These are phyloP conservation scores for Rusavskia elegans DNA, from an alignment of 495 filamentous ascomycete genomes.

Conservation along the genomic window DNA sequence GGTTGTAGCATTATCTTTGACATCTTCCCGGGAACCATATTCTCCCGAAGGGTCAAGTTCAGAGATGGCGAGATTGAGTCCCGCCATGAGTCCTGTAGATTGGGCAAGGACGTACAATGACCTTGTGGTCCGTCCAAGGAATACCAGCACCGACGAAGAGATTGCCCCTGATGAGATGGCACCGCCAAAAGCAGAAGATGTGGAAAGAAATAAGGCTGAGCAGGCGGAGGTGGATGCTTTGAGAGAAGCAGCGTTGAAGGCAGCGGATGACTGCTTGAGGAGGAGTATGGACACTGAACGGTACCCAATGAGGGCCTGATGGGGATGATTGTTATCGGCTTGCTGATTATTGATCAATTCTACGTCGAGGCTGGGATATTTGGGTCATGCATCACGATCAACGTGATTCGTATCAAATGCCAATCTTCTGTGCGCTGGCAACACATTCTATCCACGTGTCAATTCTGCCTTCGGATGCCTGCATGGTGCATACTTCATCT, in stretches of 20 bases:
- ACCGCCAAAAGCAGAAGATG: not conserved
- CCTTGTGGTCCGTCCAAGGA: not conserved
- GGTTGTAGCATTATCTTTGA: not conserved
- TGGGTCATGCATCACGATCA: too few species aligned
- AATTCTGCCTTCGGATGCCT: too few species aligned
- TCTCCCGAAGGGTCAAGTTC: not conserved
- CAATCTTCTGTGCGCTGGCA: too few species aligned
- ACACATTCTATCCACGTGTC: too few species aligned
- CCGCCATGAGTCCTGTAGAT: not conserved
- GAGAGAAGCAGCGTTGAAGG: not conserved
- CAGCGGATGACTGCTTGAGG: not conserved
- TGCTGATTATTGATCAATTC: not conserved
- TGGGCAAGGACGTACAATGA: not conserved
- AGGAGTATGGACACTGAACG: not conserved
- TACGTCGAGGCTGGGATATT: not conserved
- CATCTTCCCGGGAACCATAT: not conserved
- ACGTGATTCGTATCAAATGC: too few species aligned
- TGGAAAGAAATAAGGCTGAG: not conserved
- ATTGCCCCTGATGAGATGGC: not conserved
- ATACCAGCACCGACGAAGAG: not conserved
- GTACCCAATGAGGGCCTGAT: not conserved
- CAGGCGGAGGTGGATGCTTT: not conserved
- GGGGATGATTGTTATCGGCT: not conserved
- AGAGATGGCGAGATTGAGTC: not conserved
- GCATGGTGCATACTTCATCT: not conserved